These are phyloP conservation scores for Camillea tinctor DNA, from an alignment of 2,329 filamentous ascomycete species.

Conservation along the genomic window DNA sequence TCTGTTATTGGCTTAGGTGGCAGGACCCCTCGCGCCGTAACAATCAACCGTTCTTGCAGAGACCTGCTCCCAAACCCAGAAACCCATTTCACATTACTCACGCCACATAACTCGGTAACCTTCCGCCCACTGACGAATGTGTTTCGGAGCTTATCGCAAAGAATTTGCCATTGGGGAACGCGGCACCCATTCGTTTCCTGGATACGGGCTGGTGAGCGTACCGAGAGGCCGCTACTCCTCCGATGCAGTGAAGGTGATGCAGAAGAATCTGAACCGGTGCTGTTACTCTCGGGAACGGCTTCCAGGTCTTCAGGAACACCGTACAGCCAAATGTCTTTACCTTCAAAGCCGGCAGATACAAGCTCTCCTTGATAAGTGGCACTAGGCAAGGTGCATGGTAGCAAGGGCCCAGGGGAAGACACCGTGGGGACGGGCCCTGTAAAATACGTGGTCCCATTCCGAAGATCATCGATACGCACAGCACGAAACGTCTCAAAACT, in stretches of 20 bases:
- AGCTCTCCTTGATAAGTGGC: conserved; percentile 69
- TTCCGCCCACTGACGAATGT: conserved; percentile 67
- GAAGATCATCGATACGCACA: conserved; percentile 70
- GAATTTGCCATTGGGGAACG: conserved; percentile 66
- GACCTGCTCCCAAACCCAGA: conserved; percentile 49
- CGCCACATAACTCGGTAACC: conserved; percentile 62
- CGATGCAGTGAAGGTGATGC: conserved; percentile 32
- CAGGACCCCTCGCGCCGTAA: conserved; percentile 69
- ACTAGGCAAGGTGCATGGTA: conserved; percentile 68
- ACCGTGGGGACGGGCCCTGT: conserved; percentile 62
- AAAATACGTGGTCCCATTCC: conserved; percentile 77
- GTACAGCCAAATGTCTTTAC: conserved; percentile 74
- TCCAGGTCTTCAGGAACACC: conserved; percentile 73
- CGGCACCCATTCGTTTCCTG: conserved; percentile 37
- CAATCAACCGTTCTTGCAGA: conserved; percentile 59
- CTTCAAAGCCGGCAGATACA: conserved; percentile 71
- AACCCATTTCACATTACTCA: conserved; percentile 72
- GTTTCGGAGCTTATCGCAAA: conserved; percentile 68
- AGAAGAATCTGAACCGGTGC: conserved; percentile 29
- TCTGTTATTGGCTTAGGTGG: conserved; percentile 58
- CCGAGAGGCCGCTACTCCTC: conserved; percentile 42
- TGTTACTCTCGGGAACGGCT: conserved; percentile 48
- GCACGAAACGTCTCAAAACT: conserved; percentile 76
- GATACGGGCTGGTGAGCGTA: conserved; percentile 37
- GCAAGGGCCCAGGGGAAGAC: conserved; percentile 53